Evolutionary conservation across 768 basidiomycete genomes (phyloP), one percentile per base, ranked within the genome.

Genomic region (Psilocybe azurescens): DNA sequence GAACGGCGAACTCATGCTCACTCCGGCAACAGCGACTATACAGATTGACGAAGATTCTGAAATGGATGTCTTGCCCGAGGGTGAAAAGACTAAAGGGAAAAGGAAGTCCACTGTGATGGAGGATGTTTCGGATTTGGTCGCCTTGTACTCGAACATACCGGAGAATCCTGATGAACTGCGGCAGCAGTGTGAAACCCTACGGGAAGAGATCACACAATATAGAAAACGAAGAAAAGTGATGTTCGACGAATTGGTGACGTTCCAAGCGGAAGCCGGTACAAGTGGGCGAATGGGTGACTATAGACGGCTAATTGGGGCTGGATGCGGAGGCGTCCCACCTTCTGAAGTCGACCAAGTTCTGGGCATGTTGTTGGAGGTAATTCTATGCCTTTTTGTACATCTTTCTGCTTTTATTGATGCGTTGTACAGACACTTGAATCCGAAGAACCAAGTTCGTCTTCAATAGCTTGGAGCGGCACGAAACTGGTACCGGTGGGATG

Each of bases 261-360:
- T 92, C 75, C 92, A 95, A 72, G 90, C 93, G 18, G 94, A 96
- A 75, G 89, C 92, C 0, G 96, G 96, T 4, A 97, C 95, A 0
- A 88, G 90, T 32, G 93, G 92, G 44, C 83, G 89, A 64, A 96
- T 99, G 88, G 82, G 85, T 4, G 91, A 96, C 66, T 99, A 98
- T 73, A 81, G 95, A 67, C 82, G 89, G 64, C 75, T 99, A 55
- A 95, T 99, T 68, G 90, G 91, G 33, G 89, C 94, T 14, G 95
- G 94, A 0, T 97, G 94, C 77, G 94, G 94, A 24, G 91, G 93
- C 0, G 84, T 95, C 32, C 85, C 90, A 2, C 87, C 91, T 1
- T 81, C 86, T n/a, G 95, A 98, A 63, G 91, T 98, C 39, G 96
- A 98, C 69, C 85, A 86, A 62, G 89, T 95, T 4, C 81, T 97